A percentile compares a stretch with the other conserved stretches of the same genome.
phyloP scores from a whole-genome alignment of 805 yeast genomes.

The Brettanomyces sp. region DNA sequence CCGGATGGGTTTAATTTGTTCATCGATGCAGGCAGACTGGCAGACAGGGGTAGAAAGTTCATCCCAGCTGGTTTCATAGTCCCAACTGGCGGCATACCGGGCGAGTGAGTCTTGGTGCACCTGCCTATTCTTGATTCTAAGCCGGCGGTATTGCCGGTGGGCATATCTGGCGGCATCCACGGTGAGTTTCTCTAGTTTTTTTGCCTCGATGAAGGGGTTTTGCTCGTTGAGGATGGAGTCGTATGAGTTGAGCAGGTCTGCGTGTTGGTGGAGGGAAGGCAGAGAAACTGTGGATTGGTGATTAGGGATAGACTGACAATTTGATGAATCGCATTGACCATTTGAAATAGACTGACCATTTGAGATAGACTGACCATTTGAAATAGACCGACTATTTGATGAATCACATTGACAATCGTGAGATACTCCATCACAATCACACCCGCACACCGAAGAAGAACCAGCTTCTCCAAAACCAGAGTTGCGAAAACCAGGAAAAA shows the following conservation, averaged over 20 bases:
- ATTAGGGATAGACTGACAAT: no score
- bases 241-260: slow-evolving; percentile 5
- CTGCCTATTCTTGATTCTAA: slow-evolving; percentile 19
- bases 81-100: slow-evolving; percentile 31
- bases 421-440: neutral
- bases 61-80: slow-evolving; percentile 30
- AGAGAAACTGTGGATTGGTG: no score
- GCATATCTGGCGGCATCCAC: slow-evolving; percentile 19
- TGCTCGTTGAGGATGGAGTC: slow-evolving; percentile 12
- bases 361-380: no score
- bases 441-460: no score
- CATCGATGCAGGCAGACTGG: slow-evolving; percentile 16
- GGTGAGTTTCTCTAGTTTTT: slow-evolving; percentile 20
- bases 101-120: slow-evolving; percentile 14
- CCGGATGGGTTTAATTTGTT: slow-evolving; percentile 32
- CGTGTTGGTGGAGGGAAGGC: neutral
- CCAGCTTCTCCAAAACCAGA: neutral
- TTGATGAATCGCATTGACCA: neutral
- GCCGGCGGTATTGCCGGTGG: slow-evolving; percentile 19
- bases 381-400: neutral
- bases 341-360: no score
- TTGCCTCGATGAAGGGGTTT: slow-evolving; percentile 17
- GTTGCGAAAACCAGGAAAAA: slow-evolving; percentile 1
- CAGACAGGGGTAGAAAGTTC: slow-evolving; percentile 22
- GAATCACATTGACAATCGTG: neutral